phyloP scores from a whole-genome alignment of 148 eudicot species.

The Salicornia ramosissima region DNA sequence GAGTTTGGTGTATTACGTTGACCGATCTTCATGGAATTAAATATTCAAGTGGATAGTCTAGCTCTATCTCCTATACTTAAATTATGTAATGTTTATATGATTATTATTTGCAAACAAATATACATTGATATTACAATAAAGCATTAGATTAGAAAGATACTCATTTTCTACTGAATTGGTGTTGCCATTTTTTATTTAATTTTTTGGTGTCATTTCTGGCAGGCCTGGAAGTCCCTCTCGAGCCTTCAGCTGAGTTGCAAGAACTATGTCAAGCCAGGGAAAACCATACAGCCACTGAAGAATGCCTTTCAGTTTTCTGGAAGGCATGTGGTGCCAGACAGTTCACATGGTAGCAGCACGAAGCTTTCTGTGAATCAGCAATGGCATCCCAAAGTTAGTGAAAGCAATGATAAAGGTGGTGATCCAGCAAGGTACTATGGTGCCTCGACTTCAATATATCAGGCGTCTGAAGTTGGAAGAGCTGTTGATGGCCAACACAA shows the following conservation, averaged over 20 bases:
- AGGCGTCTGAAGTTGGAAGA: slow-evolving; percentile 32
- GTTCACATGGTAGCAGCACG: slow-evolving; percentile 23
- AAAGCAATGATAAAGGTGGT: slow-evolving; percentile 24
- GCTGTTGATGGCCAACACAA: slow-evolving; percentile 26
- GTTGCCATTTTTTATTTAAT: background rate
- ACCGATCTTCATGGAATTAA: too few relatives aligned
- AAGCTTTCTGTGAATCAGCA: slow-evolving; percentile 32
- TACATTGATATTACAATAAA: background rate
- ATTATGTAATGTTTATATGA: too few relatives aligned
- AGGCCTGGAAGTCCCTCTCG: slow-evolving; percentile 87
- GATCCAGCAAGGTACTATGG: slow-evolving; percentile 26
- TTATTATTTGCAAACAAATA: too few relatives aligned
- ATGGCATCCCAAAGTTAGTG: slow-evolving; percentile 30
- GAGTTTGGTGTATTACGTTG: too few relatives aligned
- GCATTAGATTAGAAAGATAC: background rate
- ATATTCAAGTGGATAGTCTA: too few relatives aligned
- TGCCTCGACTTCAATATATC: slow-evolving; percentile 21
- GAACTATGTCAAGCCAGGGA: slow-evolving; percentile 66
- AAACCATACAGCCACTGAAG: slow-evolving; percentile 43
- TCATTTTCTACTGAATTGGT: background rate
- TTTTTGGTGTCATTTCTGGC: slow-evolving; percentile 32
- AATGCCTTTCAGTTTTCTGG: slow-evolving; percentile 32
- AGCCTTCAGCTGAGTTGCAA: slow-evolving; percentile 53
- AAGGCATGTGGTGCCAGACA: slow-evolving; percentile 27
- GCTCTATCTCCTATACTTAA: too few relatives aligned